phyloP scores from a whole-genome alignment of 495 filamentous ascomycete species.

The Chaetomidium leptoderma region DNA sequence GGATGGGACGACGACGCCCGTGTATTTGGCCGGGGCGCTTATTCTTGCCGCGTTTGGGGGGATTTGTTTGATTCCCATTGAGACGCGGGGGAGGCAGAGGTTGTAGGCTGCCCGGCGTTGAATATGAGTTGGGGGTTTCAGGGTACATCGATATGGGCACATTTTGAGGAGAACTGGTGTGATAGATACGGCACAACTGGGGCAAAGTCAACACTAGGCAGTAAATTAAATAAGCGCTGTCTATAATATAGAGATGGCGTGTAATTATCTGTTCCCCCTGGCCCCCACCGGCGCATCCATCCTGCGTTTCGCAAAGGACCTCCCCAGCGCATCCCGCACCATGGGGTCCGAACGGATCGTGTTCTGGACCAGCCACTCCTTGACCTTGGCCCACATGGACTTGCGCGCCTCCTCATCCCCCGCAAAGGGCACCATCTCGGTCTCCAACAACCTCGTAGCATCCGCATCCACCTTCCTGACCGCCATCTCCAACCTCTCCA shows the following conservation, averaged over 20 bases:
- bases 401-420: slow-evolving; percentile 60
- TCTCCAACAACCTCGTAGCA: slow-evolving; percentile 60
- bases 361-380: slow-evolving; percentile 72
- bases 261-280: slow-evolving; percentile 43
- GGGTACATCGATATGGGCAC: too few species aligned
- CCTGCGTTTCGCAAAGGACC: slow-evolving; percentile 55
- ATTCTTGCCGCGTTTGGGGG: slow-evolving; percentile 63
- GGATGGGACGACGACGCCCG: slow-evolving; percentile 61
- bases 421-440: slow-evolving; percentile 80
- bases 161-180: too few species aligned
- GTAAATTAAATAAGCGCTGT: slow-evolving; percentile 8
- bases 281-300: slow-evolving; percentile 54
- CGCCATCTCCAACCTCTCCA: slow-evolving; percentile 54
- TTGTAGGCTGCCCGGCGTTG: slow-evolving; percentile 38
- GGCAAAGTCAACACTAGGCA: neutral
- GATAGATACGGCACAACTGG: neutral
- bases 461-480: slow-evolving; percentile 61
- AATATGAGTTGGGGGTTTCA: neutral
- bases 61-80: slow-evolving; percentile 65
- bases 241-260: neutral
- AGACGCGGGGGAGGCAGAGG: slow-evolving; percentile 66
- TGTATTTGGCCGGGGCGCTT: slow-evolving; percentile 67
- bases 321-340: slow-evolving; percentile 68
- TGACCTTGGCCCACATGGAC: slow-evolving; percentile 60
- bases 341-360: slow-evolving; percentile 67